These are phyloP conservation scores for Aspergillus sp. DNA, from an alignment of 2,329 filamentous ascomycete genomes.

Conservation along the genomic window DNA sequence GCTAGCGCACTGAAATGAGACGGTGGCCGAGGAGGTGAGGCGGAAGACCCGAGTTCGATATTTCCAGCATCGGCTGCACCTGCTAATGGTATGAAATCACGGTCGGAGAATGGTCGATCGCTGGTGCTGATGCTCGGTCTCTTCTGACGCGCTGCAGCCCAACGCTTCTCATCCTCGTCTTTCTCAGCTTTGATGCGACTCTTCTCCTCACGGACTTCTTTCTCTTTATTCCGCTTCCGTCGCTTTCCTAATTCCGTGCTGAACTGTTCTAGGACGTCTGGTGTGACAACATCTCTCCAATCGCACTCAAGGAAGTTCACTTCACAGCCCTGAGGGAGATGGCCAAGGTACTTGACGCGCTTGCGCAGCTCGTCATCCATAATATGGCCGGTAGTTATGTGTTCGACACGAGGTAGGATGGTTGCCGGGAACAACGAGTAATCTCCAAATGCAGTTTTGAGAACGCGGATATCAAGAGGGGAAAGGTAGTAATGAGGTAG, in stretches of 20 bases:
- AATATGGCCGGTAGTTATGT: constrained; percentile 82
- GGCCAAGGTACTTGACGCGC: constrained; percentile 80
- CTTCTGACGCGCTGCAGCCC: constrained; percentile 66
- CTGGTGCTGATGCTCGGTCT: constrained; percentile 50
- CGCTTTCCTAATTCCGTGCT: constrained; percentile 72
- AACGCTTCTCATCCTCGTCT: constrained; percentile 68
- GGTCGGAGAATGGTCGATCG: constrained; percentile 53
- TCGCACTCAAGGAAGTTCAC: constrained; percentile 91
- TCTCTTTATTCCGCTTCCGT: constrained; percentile 75
- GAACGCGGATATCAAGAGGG: constrained; percentile 84
- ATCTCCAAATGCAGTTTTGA: constrained; percentile 83
- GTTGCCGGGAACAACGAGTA: constrained; percentile 82
- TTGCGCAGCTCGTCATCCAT: constrained; percentile 83
- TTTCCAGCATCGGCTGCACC: constrained; percentile 30
- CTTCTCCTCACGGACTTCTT: constrained; percentile 81
- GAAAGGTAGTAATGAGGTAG: constrained; percentile 87
- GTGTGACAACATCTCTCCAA: constrained; percentile 84
- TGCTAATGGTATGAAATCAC: constrained; percentile 66
- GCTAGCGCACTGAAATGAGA: constrained; percentile 58
- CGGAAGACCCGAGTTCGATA: constrained; percentile 34
- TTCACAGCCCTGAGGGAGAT: constrained; percentile 86
- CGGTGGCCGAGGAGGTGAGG: constrained; percentile 43
- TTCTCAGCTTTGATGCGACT: constrained; percentile 80
- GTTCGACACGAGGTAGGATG: constrained; percentile 81
- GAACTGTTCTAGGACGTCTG: constrained; percentile 74